Base-by-base conservation (phyloP, 805 yeast genomes). In the Schwanniomyces polymorphus region DNA sequence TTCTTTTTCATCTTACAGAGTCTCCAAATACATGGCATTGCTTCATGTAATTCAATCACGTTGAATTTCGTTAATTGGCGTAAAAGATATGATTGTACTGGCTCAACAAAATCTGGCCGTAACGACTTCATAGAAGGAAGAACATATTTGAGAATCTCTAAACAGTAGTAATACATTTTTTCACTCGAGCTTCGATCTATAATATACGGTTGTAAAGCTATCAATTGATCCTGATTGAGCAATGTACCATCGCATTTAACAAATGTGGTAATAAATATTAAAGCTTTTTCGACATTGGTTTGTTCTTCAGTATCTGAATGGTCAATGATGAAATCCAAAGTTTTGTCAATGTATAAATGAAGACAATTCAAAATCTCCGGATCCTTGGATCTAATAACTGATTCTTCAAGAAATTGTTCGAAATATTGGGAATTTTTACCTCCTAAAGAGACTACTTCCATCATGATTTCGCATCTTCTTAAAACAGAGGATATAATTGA, bases 1-100 rank as follows among this genome's bases (percentile, higher is more conserved):
- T 79, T 81, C 1, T 72, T 65, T 35, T 75, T 70, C 55, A 78
- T 64, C 2, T 52, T 57, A 2, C 87, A 75, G 0, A 88, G 66
- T 7, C 63, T 63, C 86, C 90, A 83, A 4, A 81, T 64, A 47
- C 88, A 75, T 1, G 91, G 90, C 61, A 88, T 77, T 0, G 92
- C 96, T 57, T 84, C 84, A n/a, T 80, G 80, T 7, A 88, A 63
- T 53, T 88, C 94, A 47, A 61, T 71, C 0, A 76, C 73, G 43
- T 75, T 78, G 64, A 85, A 78, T 50, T 79, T 84, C 2, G 91
- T 84, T 27, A 88, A 61, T 27, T 79, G 67, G 28, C 70, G 69
- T 50, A 87, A 59, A n/a, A 88, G 55, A 2, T 79, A 71, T 0
- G 71, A 56, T 58, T 81, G 85, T 12, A 84, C 72, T 8, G 73